Evolutionary conservation across 352 stramenopile genomes (phyloP).

Genomic region (Pythium rhizo-oryzae): DNA sequence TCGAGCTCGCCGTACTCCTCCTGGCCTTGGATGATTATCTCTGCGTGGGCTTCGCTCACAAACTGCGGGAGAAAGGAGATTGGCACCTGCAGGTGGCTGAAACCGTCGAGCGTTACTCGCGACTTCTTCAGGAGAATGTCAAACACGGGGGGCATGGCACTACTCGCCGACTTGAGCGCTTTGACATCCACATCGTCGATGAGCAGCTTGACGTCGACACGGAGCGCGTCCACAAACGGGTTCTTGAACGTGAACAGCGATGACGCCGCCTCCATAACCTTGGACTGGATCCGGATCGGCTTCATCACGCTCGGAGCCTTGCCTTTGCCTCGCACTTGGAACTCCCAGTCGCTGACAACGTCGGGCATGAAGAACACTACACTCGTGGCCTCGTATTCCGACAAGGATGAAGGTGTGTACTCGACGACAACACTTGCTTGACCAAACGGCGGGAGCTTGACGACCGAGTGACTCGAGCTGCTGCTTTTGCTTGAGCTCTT

Average conservation of each 20-base stretch:
- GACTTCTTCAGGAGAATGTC: constrained; percentile 77
- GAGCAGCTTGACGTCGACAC: constrained; percentile 80
- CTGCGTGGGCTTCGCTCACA: constrained; percentile 66
- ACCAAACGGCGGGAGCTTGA: constrained; percentile 73
- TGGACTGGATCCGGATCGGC: constrained; percentile 61
- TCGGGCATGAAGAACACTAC: constrained; percentile 77
- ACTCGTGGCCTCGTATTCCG: constrained; percentile 66
- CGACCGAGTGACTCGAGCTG: constrained; percentile 4
- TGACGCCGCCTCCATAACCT: constrained; percentile 79
- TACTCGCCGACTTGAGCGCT: background rate
- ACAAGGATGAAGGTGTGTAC: constrained; percentile 92
- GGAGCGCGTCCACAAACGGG: constrained; percentile 83
- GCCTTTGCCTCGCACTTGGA: constrained; percentile 76
- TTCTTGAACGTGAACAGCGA: constrained; percentile 94
- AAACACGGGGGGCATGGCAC: constrained; percentile 42
- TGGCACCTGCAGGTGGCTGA: constrained; percentile 86
- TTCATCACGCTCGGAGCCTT: constrained; percentile 90
- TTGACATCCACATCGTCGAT: constrained; percentile 26
- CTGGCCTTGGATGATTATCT: constrained; percentile 70
- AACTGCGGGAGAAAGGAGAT: constrained; percentile 88
- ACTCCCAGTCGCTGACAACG: constrained; percentile 91
- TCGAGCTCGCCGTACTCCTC: constrained; percentile 72
- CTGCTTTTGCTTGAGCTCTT: constrained; percentile 11
- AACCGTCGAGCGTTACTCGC: constrained; percentile 80
- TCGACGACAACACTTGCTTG: constrained; percentile 69